Conservation (phyloP, 306 rosid species). For the Glycine tomentella region DNA sequence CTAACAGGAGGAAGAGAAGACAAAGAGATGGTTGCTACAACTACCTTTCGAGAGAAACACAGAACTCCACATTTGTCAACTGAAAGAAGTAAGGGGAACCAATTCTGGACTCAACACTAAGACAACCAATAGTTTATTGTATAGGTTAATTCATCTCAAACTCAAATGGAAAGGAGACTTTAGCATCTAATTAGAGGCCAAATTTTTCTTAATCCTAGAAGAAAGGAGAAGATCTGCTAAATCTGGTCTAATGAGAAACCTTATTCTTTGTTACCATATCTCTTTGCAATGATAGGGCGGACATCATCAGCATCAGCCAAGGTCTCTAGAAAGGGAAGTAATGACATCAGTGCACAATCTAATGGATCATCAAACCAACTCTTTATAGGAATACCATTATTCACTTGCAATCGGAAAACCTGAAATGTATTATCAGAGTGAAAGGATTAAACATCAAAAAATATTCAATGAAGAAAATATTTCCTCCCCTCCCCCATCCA, state of each 20-base stretch:
- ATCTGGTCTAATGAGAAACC: slow-evolving; percentile 68
- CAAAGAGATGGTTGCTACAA: slow-evolving; percentile 55
- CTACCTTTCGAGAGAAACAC: slow-evolving; percentile 82
- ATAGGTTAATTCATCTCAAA: slow-evolving; percentile 72
- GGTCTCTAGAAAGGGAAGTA: slow-evolving; percentile 96
- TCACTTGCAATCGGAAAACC: slow-evolving; percentile 98
- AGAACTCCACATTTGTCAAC: slow-evolving; percentile 69
- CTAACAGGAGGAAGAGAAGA: slow-evolving; percentile 46
- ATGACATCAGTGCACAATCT: slow-evolving; percentile 83
- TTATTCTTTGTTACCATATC: slow-evolving; percentile 93
- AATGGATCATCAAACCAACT: slow-evolving; percentile 99
- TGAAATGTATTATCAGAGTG: slow-evolving; percentile 60
- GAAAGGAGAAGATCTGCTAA: slow-evolving; percentile 59
- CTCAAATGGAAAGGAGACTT: slow-evolving; percentile 53
- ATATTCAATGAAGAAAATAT: slow-evolving; percentile 29
- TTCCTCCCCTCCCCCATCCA: slow-evolving; percentile 22
- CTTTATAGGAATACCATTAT: slow-evolving; percentile 97
- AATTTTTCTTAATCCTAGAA: slow-evolving; percentile 55
- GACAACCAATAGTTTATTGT: slow-evolving; percentile 62
- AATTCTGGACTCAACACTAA: slow-evolving; percentile 63
- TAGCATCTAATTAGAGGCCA: slow-evolving; percentile 66
- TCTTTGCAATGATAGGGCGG: slow-evolving; percentile 90
- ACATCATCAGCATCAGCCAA: slow-evolving; percentile 93
- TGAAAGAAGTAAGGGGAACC: slow-evolving; percentile 56
- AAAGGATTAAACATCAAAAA: slow-evolving; percentile 47